Conservation (phyloP, 2,329 filamentous ascomycete species). For the Pestalotiopsis sp. region DNA sequence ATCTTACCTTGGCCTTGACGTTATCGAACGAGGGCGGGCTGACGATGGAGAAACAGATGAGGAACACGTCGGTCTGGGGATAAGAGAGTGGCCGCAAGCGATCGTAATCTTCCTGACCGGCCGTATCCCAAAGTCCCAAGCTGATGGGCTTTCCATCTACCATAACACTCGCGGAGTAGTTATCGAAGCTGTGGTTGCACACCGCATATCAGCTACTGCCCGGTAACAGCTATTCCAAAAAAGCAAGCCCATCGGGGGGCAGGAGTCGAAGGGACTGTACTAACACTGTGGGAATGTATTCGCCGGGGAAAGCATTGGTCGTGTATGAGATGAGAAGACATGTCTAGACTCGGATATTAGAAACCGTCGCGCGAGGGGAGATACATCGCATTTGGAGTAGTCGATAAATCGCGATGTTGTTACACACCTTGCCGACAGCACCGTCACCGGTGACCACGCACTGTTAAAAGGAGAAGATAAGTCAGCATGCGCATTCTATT, state of each 20-base stretch:
- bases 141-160: slow-evolving; percentile 98
- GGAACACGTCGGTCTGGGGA: slow-evolving; percentile 96
- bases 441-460: slow-evolving; percentile 99
- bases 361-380: slow-evolving; percentile 15
- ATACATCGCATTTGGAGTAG: slow-evolving; percentile 16
- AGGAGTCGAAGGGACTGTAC: slow-evolving; percentile 34
- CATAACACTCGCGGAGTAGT: slow-evolving; percentile 99
- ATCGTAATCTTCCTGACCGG: slow-evolving; percentile 98
- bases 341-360: slow-evolving; percentile 63
- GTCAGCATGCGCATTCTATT: slow-evolving; percentile 30
- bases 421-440: slow-evolving; percentile 93
- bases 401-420: background rate
- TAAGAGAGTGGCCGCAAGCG: slow-evolving; percentile 93
- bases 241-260: background rate
- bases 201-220: slow-evolving; percentile 1
- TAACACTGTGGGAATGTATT: slow-evolving; percentile 98
- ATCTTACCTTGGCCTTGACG: slow-evolving; percentile 90
- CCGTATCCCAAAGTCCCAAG: slow-evolving; percentile 96
- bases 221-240: background rate
- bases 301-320: slow-evolving; percentile 98
- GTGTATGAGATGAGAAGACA: slow-evolving; percentile 99
- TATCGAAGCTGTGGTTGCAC: slow-evolving; percentile 75
- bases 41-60: slow-evolving; percentile 98
- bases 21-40: slow-evolving; percentile 98
- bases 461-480: slow-evolving; percentile 46